Evolutionary conservation across 768 basidiomycete species (phyloP).

Genomic region (Lactarius vividus): DNA sequence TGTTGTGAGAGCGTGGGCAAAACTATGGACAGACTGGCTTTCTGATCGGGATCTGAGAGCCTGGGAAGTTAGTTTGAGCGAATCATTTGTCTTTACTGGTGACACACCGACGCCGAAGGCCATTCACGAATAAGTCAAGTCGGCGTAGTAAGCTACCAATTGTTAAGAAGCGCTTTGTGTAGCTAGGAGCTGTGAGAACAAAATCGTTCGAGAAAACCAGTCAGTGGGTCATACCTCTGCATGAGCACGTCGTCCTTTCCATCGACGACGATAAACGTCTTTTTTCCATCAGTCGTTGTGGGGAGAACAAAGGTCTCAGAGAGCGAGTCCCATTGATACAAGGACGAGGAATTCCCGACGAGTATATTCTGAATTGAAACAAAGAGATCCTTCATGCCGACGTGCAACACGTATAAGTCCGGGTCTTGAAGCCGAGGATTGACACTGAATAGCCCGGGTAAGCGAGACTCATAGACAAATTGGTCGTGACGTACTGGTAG

Average conservation of each 20-base stretch:
- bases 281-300: slow-evolving; percentile 36
- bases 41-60: slow-evolving; percentile 14
- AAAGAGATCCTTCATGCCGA: slow-evolving; percentile 49
- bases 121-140: slow-evolving; percentile 52
- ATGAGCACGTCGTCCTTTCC: slow-evolving; percentile 57
- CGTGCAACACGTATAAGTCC: slow-evolving; percentile 40
- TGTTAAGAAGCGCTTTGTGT: slow-evolving; percentile 58
- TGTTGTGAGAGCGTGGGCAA: slow-evolving; percentile 32
- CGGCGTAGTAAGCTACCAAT: slow-evolving; percentile 70
- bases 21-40: slow-evolving; percentile 31
- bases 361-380: slow-evolving; percentile 53
- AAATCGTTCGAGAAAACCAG: neutral
- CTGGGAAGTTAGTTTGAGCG: neutral
- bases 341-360: slow-evolving; percentile 63
- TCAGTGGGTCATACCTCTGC: slow-evolving; percentile 43
- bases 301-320: slow-evolving; percentile 57
- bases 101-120: slow-evolving; percentile 50
- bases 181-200: slow-evolving; percentile 37
- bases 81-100: neutral
- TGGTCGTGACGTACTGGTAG: slow-evolving; percentile 48
- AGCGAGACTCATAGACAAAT: slow-evolving; percentile 2
- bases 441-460: slow-evolving; percentile 34
- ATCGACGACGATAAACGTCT: slow-evolving; percentile 46
- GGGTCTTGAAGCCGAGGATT: slow-evolving; percentile 46
- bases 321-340: slow-evolving; percentile 60